Evolutionary conservation across 805 yeast species (phyloP).

Genomic region (Starmerella vaccinii): DNA sequence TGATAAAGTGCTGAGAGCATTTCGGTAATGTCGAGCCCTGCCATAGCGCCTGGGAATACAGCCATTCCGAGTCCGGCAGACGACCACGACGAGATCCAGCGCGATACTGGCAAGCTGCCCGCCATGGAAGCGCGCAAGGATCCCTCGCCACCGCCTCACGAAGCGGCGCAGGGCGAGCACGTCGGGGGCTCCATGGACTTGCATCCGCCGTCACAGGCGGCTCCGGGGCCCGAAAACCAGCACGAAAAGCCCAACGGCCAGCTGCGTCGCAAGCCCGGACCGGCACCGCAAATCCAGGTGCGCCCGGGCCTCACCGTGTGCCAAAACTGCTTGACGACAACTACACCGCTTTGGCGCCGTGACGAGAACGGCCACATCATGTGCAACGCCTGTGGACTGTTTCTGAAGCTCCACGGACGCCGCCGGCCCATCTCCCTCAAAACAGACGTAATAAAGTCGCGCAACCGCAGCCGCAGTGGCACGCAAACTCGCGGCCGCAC

Average conservation of each 20-base stretch:
- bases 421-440: slow-evolving; percentile 84
- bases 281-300: slow-evolving; percentile 19
- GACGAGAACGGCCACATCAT: slow-evolving; percentile 87
- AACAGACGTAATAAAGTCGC: slow-evolving; percentile 84
- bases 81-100: slow-evolving; percentile 8
- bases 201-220: background rate
- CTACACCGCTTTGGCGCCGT: slow-evolving; percentile 93
- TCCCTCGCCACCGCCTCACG: background rate
- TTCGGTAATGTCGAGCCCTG: slow-evolving; percentile 10
- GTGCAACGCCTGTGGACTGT: slow-evolving; percentile 95
- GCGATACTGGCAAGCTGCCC: background rate
- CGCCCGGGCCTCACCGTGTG: slow-evolving; percentile 35
- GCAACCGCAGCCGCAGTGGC: slow-evolving; percentile 47
- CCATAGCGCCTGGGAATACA: slow-evolving; percentile 4
- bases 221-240: background rate
- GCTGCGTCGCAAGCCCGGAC: slow-evolving; percentile 16
- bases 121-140: background rate
- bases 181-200: background rate
- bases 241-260: slow-evolving; percentile 5
- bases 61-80: slow-evolving; percentile 10
- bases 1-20: background rate
- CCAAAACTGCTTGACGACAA: slow-evolving; percentile 82
- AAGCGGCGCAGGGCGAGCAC: background rate
- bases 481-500: slow-evolving; percentile 13
- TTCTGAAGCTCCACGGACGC: slow-evolving; percentile 85